Percentiles rank a stretch among this genome's conserved stretches.
phyloP scores from a whole-genome alignment of 176 grass and related monocot genomes.

The Rhipidocladum racemiflorum region DNA sequence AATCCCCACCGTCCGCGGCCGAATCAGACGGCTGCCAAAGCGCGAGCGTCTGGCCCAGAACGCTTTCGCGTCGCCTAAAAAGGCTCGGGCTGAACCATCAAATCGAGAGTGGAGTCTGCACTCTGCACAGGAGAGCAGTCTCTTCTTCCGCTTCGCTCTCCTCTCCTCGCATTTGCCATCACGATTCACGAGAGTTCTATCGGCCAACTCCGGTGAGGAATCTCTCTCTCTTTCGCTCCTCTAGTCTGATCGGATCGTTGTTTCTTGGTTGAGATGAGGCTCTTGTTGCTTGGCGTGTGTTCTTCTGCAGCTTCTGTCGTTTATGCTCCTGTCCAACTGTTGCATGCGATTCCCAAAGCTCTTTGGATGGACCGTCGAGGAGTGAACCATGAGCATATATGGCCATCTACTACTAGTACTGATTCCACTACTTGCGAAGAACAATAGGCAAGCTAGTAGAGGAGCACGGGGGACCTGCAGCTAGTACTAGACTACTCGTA shows the following conservation, averaged over 20 bases:
- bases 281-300: neutral
- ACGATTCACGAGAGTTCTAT: neutral
- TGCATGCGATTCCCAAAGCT: too few species aligned
- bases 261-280: neutral
- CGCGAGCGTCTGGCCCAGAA: neutral
- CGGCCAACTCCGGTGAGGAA: slow-evolving; percentile 20
- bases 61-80: slow-evolving; percentile 26
- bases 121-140: neutral
- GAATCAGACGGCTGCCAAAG: neutral
- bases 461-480: too few species aligned
- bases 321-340: too few species aligned
- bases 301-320: neutral
- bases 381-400: too few species aligned
- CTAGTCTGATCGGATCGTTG: neutral
- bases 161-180: neutral
- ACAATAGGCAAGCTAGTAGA: too few species aligned
- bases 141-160: neutral
- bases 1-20: neutral
- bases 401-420: too few species aligned
- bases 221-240: neutral
- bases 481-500: too few species aligned
- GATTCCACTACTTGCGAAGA: too few species aligned
- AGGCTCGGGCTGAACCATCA: neutral
- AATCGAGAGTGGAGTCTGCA: neutral
- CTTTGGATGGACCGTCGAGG: too few species aligned